Evolutionary conservation across 75 land plant species (phyloP).

Genomic region (Pseudotsuga menziesii): DNA sequence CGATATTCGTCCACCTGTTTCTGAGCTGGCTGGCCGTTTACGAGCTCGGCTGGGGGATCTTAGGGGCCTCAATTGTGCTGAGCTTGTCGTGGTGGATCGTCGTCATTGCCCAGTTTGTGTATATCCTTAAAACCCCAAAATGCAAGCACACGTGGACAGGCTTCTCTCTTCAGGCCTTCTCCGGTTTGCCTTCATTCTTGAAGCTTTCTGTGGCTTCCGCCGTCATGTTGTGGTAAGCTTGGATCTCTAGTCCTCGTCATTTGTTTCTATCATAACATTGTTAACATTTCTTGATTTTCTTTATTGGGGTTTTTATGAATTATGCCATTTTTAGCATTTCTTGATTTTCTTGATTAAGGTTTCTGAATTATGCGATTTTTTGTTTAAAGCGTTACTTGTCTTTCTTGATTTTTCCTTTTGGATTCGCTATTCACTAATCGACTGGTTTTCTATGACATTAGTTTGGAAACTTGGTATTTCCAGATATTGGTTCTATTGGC

Average conservation of each 20-base stretch:
- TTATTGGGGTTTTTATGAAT: not conserved
- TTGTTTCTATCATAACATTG: not conserved
- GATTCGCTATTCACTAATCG: not conserved
- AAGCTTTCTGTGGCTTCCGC: conserved; percentile 51
- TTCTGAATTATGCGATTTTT: not conserved
- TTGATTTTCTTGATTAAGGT: not conserved
- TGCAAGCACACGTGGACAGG: conserved; percentile 55
- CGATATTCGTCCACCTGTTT: conserved; percentile 31
- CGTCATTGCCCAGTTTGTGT: conserved; percentile 37
- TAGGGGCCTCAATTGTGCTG: conserved; percentile 39
- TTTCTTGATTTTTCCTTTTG: not conserved
- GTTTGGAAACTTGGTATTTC: conserved; percentile 65
- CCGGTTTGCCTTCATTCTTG: conserved; percentile 40
- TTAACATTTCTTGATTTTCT: not conserved
- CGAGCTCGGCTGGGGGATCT: conserved; percentile 35
- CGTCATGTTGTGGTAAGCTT: conserved; percentile 54
- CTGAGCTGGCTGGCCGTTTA: conserved; percentile 39
- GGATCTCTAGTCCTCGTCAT: not conserved
- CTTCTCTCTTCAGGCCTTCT: conserved; percentile 36
- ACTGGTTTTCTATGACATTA: conserved; percentile 11
- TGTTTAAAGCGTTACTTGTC: not conserved
- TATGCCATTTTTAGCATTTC: too few species aligned
- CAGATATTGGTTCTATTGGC: conserved; percentile 46
- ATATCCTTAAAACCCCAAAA: conserved; percentile 24
- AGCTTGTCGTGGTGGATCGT: conserved; percentile 55